Evolutionary conservation across 2,329 filamentous ascomycete genomes (phyloP).

Genomic region (Pseudocercospora macadamiae): DNA sequence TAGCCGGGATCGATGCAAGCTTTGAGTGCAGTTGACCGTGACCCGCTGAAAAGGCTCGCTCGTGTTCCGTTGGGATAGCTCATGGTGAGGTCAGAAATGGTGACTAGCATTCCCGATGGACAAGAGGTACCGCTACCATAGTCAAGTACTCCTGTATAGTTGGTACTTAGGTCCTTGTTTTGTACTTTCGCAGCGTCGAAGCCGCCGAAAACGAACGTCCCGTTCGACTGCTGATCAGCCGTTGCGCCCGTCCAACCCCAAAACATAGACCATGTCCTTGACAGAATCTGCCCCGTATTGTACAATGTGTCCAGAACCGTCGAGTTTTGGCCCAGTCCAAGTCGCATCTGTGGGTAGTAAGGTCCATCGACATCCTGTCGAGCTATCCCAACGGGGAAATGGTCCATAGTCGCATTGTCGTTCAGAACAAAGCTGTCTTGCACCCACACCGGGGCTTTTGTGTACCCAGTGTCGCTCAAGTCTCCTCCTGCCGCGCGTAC

Average conservation of each 20-base stretch:
- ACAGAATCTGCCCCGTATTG: constrained; percentile 27
- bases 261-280: constrained; percentile 33
- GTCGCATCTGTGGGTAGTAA: constrained; percentile 16
- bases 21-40: not conserved
- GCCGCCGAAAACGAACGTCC: constrained; percentile 35
- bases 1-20: constrained; percentile 24
- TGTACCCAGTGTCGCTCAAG: constrained; percentile 23
- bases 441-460: constrained; percentile 16
- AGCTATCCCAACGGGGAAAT: constrained; percentile 27
- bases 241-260: constrained; percentile 31
- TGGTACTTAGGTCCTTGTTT: constrained; percentile 18
- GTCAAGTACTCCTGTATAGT: constrained; percentile 25
- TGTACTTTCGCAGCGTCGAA: constrained; percentile 36
- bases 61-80: constrained; percentile 33
- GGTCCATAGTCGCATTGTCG: constrained; percentile 9
- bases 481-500: constrained; percentile 20
- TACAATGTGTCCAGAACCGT: constrained; percentile 32
- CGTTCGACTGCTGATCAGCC: constrained; percentile 27
- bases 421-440: constrained; percentile 15
- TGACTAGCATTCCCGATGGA: constrained; percentile 28
- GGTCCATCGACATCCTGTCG: constrained; percentile 17
- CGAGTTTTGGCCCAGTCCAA: constrained; percentile 35
- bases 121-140: constrained; percentile 14
- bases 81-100: constrained; percentile 32
- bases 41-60: constrained; percentile 11